Conservation (phyloP, 805 yeast species). For the Wickerhamomyces queroliae region DNA sequence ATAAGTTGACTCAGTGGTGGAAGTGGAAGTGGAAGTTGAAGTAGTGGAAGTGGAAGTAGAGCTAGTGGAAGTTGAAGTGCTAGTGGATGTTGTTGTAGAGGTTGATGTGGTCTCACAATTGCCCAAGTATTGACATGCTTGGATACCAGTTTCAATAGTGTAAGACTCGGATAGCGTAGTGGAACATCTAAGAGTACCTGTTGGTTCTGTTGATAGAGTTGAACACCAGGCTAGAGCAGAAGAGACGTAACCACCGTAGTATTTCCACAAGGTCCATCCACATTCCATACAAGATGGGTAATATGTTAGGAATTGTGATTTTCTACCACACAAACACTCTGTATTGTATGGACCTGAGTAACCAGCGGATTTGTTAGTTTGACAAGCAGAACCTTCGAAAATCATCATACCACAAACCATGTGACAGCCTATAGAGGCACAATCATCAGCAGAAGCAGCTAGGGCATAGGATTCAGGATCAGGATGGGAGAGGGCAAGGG, state of each 20-base stretch:
- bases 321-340: slow-evolving; percentile 17
- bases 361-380: slow-evolving; percentile 5
- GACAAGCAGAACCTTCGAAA: slow-evolving; percentile 23
- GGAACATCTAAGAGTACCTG: slow-evolving; percentile 25
- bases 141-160: not conserved
- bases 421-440: slow-evolving; percentile 25
- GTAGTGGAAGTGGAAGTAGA: not conserved
- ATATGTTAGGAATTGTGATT: slow-evolving; percentile 16
- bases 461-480: slow-evolving; percentile 21
- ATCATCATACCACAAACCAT: slow-evolving; percentile 27
- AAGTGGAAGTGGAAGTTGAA: not conserved
- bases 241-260: slow-evolving; percentile 23
- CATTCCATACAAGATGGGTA: slow-evolving; percentile 27
- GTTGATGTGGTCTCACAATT: too few relatives aligned
- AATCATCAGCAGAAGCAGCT: slow-evolving; percentile 18
- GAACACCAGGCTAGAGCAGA: slow-evolving; percentile 15
- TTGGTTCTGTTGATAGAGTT: slow-evolving; percentile 22
- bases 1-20: not conserved
- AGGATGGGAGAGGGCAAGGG: slow-evolving; percentile 7
- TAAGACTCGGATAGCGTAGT: slow-evolving; percentile 14
- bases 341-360: slow-evolving; percentile 12
- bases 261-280: slow-evolving; percentile 32
- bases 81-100: not conserved
- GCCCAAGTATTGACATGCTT: too few relatives aligned
- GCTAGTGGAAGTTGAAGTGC: not conserved